Base-by-base conservation (phyloP, 768 basidiomycete genomes). In the Coprinopsis strossmayeri region DNA sequence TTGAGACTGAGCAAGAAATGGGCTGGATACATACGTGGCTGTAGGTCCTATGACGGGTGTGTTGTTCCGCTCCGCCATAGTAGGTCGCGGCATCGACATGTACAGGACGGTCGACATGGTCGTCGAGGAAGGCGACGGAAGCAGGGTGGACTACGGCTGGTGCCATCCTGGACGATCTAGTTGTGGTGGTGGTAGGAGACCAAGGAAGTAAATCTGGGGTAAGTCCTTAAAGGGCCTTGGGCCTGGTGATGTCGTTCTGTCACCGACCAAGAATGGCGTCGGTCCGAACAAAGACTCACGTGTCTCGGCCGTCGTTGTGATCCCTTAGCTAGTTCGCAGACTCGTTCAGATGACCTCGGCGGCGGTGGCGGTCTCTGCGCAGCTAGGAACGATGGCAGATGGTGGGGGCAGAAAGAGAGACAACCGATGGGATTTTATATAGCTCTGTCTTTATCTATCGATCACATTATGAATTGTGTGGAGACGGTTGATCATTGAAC, bases 1-100 rank as follows among this genome's bases (percentile, higher is more conserved):
- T 45, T 26, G 48, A 50, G 47, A 49, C 32, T 32, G 25, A 23
- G 5, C 49, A 28, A 11, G 39, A 37, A 45, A 34, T 20, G 39
- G 23, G 47, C 38, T 32, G 25, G 51, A 26, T 13, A 66, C 84
- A 55, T 68, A 93, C 92, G 52, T 81, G 81, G 55, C 90, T 92
- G 65, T 92, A 96, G 0, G 92, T 95, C 59, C 92, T 75, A 15
- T 86, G 82, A 56, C 91, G 84, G 62, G 82, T 81, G 64, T 82
- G 85, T 2, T 82, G 74, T 60, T 95, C 87, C 37, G 74, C 77
- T 17, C 83, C 82, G 35, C 87, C 88, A 56, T 95, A 95, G 69
- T 93, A 93, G 7, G 80, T 78, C 20, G 81, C 75, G 7, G 91
- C 81, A 46, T 94, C 91, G 45, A 73, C 72, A 56, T 87, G 70